These are phyloP conservation scores for Cladosporium sp. DNA, from an alignment of 2,329 filamentous ascomycete genomes.

Conservation along the genomic window DNA sequence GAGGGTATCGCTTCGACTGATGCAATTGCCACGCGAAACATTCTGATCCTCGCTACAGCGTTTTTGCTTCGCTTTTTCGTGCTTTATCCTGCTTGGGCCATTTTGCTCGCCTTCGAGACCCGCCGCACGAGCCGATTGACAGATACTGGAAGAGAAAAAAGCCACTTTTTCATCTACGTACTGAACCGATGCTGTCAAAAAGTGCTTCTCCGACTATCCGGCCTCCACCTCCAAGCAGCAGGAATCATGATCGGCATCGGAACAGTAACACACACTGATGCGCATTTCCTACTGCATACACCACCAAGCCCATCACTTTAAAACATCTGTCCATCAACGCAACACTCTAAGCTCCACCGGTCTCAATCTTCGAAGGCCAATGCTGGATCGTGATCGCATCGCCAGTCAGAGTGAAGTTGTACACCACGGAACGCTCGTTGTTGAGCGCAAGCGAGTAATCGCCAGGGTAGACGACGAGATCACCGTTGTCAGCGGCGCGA, in stretches of 20 bases:
- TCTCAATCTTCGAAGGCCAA: conserved; percentile 30
- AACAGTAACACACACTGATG: background rate
- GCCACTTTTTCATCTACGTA: background rate
- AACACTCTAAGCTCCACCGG: background rate
- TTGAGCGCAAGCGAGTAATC: conserved; percentile 45
- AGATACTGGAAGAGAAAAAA: background rate
- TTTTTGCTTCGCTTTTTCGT: background rate
- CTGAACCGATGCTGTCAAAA: background rate
- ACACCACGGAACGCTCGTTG: conserved; percentile 39
- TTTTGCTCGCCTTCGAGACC: background rate
- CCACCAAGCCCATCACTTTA: background rate
- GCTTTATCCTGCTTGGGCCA: background rate
- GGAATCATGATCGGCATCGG: conserved; percentile 3
- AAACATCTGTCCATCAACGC: background rate
- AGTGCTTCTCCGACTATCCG: background rate
- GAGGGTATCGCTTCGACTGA: background rate
- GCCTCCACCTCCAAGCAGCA: background rate
- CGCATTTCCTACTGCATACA: background rate
- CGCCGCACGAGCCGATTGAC: background rate
- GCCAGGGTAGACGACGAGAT: conserved; percentile 44
- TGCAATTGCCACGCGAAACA: background rate
- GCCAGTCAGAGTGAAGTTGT: conserved; percentile 39
- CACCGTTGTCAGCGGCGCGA: conserved; percentile 40
- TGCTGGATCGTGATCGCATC: conserved; percentile 44
- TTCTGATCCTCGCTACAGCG: background rate